phyloP scores from a whole-genome alignment of 2,329 filamentous ascomycete genomes.

The Lachnellula arida region DNA sequence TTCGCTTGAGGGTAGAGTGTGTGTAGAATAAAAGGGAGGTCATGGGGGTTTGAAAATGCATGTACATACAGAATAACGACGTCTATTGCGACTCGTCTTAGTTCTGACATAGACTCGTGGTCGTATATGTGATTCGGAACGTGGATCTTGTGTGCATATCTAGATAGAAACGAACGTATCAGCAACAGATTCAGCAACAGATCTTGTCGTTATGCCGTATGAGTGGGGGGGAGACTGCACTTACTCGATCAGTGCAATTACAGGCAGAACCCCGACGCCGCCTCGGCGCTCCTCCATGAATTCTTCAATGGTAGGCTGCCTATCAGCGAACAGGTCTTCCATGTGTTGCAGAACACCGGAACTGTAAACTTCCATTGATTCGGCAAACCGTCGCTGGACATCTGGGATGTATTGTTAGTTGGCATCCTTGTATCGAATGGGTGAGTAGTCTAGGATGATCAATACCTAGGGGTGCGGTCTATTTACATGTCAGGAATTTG shows the following conservation, averaged over 20 bases:
- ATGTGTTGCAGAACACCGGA: constrained; percentile 5
- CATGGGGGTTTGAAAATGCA: neutral
- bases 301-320: neutral
- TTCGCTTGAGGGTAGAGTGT: too few species aligned
- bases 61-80: constrained; percentile 6
- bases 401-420: neutral
- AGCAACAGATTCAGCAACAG: too few species aligned
- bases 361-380: constrained; percentile 5
- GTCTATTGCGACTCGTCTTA: constrained; percentile 1
- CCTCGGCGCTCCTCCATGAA: constrained; percentile 1
- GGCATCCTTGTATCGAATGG: too few species aligned
- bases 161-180: neutral
- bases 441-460: too few species aligned
- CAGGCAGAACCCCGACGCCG: constrained; percentile 5
- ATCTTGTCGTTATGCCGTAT: too few species aligned
- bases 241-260: constrained; percentile 8
- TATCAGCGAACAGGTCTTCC: neutral
- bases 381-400: constrained; percentile 1
- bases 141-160: constrained; percentile 5
- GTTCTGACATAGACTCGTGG: neutral
- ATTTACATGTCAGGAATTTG: neutral
- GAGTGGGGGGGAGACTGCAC: neutral
- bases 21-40: too few species aligned
- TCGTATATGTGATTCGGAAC: constrained; percentile 1
- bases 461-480: too few species aligned